These are phyloP conservation scores for Astrephomene gubernaculifera DNA, from an alignment of 139 green algal species.

Conservation along the genomic window DNA sequence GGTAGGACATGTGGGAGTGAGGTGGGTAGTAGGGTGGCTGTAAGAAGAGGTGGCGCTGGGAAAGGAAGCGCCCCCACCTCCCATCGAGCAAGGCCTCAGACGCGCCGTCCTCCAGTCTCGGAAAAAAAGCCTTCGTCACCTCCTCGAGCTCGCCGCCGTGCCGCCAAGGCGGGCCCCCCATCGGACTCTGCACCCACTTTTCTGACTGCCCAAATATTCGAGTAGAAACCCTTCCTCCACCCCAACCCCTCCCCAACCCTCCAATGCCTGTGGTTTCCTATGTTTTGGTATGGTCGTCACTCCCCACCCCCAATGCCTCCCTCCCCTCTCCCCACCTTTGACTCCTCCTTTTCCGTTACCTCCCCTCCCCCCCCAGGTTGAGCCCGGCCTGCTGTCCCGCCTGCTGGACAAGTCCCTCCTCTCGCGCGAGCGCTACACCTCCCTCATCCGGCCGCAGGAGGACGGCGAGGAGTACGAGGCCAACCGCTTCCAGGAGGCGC, in stretches of 20 bases:
- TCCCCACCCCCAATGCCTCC: neutral
- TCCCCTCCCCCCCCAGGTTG: neutral
- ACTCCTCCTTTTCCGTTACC: neutral
- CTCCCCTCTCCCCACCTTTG: neutral
- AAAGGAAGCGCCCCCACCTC: neutral
- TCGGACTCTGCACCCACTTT: neutral
- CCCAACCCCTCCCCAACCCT: too few relatives aligned
- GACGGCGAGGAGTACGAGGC: constrained; percentile 64
- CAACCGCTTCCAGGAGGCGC: constrained; percentile 55
- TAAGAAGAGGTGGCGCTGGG: neutral
- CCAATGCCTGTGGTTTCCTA: too few relatives aligned
- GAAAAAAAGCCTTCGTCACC: too few relatives aligned
- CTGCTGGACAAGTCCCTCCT: constrained; percentile 53
- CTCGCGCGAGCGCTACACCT: constrained; percentile 46
- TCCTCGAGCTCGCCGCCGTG: too few relatives aligned
- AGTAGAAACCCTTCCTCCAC: neutral
- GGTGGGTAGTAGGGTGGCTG: neutral
- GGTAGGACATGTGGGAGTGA: neutral
- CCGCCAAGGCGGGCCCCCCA: neutral
- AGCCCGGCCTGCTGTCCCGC: constrained; percentile 40
- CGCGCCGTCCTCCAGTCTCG: too few relatives aligned
- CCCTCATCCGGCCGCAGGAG: constrained; percentile 43
- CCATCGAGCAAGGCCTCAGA: too few relatives aligned
- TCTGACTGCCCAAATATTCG: too few relatives aligned
- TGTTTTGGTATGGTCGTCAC: too few relatives aligned